phyloP scores from a whole-genome alignment of 495 filamentous ascomycete species.

The Bryoglossum gracile region DNA sequence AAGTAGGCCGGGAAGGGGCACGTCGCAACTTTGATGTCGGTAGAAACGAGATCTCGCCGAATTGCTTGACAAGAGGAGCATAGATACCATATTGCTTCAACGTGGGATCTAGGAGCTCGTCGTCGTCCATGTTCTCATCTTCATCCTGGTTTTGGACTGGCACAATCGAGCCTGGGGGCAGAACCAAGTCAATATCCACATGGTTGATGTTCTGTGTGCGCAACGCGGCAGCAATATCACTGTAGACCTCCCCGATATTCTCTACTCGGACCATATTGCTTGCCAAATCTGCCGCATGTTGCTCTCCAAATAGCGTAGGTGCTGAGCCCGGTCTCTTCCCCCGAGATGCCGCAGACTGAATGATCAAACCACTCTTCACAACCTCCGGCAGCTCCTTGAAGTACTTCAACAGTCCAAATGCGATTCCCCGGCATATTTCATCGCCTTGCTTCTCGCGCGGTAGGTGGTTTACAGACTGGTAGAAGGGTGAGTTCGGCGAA shows the following conservation, averaged over 20 bases:
- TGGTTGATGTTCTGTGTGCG: slow-evolving; percentile 71
- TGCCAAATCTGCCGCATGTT: slow-evolving; percentile 87
- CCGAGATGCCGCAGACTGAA: slow-evolving; percentile 38
- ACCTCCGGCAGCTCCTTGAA: slow-evolving; percentile 76
- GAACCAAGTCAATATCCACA: slow-evolving; percentile 80
- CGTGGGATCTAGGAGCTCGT: slow-evolving; percentile 52
- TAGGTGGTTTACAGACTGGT: slow-evolving; percentile 84
- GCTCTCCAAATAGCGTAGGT: slow-evolving; percentile 73
- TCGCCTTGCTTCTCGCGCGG: slow-evolving; percentile 90
- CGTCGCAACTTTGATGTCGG: slow-evolving; percentile 82
- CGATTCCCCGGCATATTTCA: slow-evolving; percentile 79
- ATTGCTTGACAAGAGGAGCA: slow-evolving; percentile 60
- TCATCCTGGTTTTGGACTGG: slow-evolving; percentile 43
- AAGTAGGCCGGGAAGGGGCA: slow-evolving; percentile 78
- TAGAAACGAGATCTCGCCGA: slow-evolving; percentile 78
- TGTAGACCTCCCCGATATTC: slow-evolving; percentile 61
- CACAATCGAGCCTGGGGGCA: slow-evolving; percentile 68
- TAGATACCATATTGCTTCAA: slow-evolving; percentile 67
- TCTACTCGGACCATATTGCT: slow-evolving; percentile 74
- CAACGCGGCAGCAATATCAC: slow-evolving; percentile 61
- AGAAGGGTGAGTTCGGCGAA: slow-evolving; percentile 90
- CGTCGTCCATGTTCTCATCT: slow-evolving; percentile 47
- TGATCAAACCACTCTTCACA: slow-evolving; percentile 56
- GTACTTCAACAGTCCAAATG: slow-evolving; percentile 88
- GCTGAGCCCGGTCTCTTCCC: slow-evolving; percentile 48